Evolutionary conservation across 1,284 basidiomycete genomes (phyloP), one percentile per base, ranked within the genome.

Genomic region (Apiotrichum brassicae): DNA sequence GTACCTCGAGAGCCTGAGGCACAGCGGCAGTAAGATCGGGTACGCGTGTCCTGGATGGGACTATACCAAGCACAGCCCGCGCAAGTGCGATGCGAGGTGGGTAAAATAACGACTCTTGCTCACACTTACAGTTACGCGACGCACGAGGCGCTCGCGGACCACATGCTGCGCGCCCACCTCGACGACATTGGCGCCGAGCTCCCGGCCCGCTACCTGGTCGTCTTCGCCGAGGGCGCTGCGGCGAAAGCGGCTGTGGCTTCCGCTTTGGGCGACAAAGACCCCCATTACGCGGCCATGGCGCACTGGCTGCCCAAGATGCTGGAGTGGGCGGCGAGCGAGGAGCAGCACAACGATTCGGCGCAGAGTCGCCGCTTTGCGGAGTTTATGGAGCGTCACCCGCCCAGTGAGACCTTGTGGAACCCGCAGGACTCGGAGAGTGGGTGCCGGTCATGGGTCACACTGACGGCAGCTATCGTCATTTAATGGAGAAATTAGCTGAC

Each of bases 311-410:
- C 41, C 19, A 32, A 43, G 41, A 43, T 43, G 30, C 41, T 19
- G 22, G 28, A 32, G 12, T 43, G 41, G 41, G 41, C 41, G 12
- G 20, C 19, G 7, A 18, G 18, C 19, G 41, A 43, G 41, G 30
- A 22, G 14, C 8, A 13, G 12, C 18, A 23, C 20, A 43, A 43
- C 20, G 41, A 43, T 14, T 23, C 19, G 19, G 25, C 19, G 41
- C 41, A 43, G 41, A 3, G 11, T 3, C 28, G 30, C 19, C 41
- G 41, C 41, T 43, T 43, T 11, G 5, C 16, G 12, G 30, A 22
- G 41, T 43, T 43, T 24, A 43, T 43, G 41, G 41, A 43, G 22
- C 41, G 41, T 2, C 41, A 43, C 41, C 41, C 41, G 41, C 41
- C 41, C 12, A n/a, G 12, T 20, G 41, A 43, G 28, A 30, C 32